A percentile compares a stretch with the other conserved stretches of the same genome.
Conservation (phyloP, 768 basidiomycete genomes). For the Lactifluus echinatus region DNA sequence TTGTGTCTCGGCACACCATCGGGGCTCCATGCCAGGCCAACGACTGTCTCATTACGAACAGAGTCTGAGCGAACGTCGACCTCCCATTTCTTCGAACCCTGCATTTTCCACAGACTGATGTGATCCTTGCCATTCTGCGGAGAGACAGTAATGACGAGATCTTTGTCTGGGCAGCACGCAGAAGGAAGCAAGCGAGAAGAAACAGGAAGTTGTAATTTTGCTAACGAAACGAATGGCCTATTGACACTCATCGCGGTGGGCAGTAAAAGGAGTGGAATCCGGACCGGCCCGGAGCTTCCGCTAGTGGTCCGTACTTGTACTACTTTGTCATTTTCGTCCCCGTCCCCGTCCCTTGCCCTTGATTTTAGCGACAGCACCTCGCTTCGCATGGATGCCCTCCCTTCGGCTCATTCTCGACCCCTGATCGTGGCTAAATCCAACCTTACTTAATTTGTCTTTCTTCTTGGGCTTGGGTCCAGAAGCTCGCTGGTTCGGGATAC, state of each 20-base stretch:
- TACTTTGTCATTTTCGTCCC: conserved; percentile 28
- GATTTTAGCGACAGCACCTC: conserved; percentile 43
- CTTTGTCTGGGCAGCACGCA: conserved; percentile 82
- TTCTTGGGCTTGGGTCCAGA: conserved; percentile 25
- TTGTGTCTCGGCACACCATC: conserved; percentile 43
- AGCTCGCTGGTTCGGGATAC: conserved; percentile 35
- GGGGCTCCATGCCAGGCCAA: conserved; percentile 71
- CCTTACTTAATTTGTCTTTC: conserved; percentile 23
- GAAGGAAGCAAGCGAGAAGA: conserved; percentile 49
- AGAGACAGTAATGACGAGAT: conserved; percentile 60
- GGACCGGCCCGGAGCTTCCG: conserved; percentile 8
- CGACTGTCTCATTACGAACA: conserved; percentile 39
- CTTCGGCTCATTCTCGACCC: conserved; percentile 34
- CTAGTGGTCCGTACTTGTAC: neutral
- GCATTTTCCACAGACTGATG: conserved; percentile 72
- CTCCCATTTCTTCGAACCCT: conserved; percentile 78
- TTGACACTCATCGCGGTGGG: conserved; percentile 28
- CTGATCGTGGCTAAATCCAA: conserved; percentile 53
- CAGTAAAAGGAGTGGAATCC: neutral
- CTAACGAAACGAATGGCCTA: conserved; percentile 49
- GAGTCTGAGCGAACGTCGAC: conserved; percentile 46
- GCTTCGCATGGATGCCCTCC: conserved; percentile 63
- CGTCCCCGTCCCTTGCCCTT: conserved; percentile 47
- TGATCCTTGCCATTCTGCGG: conserved; percentile 59
- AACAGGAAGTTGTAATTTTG: conserved; percentile 46